Conservation (phyloP, 1,284 basidiomycete species). For the Ceratobasidium theobromae region DNA sequence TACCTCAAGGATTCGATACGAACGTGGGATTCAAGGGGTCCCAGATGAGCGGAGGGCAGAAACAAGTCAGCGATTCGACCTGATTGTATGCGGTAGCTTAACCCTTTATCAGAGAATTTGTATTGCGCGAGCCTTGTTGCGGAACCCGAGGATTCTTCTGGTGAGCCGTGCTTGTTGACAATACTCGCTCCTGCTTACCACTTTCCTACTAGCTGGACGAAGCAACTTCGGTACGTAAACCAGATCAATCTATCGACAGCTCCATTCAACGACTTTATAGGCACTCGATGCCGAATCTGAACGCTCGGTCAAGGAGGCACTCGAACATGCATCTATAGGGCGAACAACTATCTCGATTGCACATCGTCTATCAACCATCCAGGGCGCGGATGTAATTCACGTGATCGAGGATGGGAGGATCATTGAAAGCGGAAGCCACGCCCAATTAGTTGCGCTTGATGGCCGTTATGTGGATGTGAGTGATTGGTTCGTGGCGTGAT, state of each 20-base stretch:
- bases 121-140: constrained; percentile 46
- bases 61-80: constrained; percentile 40
- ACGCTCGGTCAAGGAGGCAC: constrained; percentile 45
- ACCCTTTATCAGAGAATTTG: constrained; percentile 42
- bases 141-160: constrained; percentile 46
- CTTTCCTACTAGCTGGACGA: constrained; percentile 40
- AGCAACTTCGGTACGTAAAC: constrained; percentile 39
- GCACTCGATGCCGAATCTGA: constrained; percentile 44
- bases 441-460: constrained; percentile 42
- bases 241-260: neutral
- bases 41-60: constrained; percentile 60
- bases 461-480: constrained; percentile 44
- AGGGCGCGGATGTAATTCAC: constrained; percentile 44
- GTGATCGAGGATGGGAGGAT: constrained; percentile 47
- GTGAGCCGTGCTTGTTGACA: constrained; percentile 37
- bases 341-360: constrained; percentile 45
- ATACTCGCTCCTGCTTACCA: neutral
- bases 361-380: constrained; percentile 45
- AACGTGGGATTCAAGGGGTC: constrained; percentile 48
- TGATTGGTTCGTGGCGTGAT: neutral
- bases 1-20: constrained; percentile 47
- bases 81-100: neutral
- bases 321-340: constrained; percentile 44
- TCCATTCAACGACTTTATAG: constrained; percentile 32
- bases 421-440: constrained; percentile 45